These are phyloP conservation scores for Trichosanthes cucumerina DNA, from an alignment of 306 rosid species.

Conservation along the genomic window DNA sequence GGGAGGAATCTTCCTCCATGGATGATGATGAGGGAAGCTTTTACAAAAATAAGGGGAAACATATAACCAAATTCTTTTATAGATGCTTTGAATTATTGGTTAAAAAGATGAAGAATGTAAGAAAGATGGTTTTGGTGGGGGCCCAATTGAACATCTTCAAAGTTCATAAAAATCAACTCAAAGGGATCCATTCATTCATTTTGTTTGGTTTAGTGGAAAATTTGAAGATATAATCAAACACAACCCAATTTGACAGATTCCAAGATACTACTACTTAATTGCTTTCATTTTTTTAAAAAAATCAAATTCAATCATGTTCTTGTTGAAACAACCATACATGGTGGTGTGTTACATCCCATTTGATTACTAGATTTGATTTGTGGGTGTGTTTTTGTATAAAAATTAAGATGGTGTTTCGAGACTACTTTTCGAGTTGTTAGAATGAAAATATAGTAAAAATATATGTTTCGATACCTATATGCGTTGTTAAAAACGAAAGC, in stretches of 20 bases:
- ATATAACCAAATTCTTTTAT: constrained; percentile 1
- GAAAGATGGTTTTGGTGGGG: constrained; percentile 7
- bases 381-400: not conserved
- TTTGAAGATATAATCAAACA: not conserved
- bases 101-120: not conserved
- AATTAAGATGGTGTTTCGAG: not conserved
- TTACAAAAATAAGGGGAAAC: constrained; percentile 5
- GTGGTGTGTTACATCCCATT: not conserved
- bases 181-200: not conserved
- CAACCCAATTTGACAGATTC: not conserved
- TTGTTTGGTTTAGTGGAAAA: not conserved
- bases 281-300: not conserved
- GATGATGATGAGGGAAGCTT: not conserved
- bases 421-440: not conserved
- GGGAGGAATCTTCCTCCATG: constrained; percentile 4
- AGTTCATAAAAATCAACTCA: not conserved
- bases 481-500: no score
- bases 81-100: constrained; percentile 12
- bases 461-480: no score
- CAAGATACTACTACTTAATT: not conserved
- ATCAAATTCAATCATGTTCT: not conserved
- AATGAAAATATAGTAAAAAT: not conserved
- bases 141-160: not conserved
- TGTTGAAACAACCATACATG: not conserved
- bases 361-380: not conserved